A percentile compares a stretch with the other conserved stretches of the same genome.
Conservation (phyloP, 1,284 basidiomycete genomes). For the Athelia sp. region DNA sequence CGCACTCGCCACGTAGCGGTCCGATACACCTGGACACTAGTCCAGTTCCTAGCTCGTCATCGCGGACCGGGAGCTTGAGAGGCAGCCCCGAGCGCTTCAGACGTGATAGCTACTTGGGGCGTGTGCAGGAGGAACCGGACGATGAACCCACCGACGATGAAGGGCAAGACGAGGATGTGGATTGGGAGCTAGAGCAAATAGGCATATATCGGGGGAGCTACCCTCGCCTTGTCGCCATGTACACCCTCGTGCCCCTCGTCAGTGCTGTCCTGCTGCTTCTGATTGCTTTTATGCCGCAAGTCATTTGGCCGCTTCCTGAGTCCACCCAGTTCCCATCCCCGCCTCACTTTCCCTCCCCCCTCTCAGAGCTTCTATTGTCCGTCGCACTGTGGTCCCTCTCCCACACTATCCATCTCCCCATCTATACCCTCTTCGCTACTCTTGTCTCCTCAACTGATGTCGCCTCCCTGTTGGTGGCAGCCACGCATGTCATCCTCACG, state of each 20-base stretch:
- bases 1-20: too few relatives aligned
- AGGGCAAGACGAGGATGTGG: slow-evolving; percentile 32
- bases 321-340: slow-evolving; percentile 33
- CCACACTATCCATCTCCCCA: slow-evolving; percentile 48
- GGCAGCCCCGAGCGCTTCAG: neutral
- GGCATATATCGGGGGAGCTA: slow-evolving; percentile 67
- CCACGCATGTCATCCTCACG: slow-evolving; percentile 43
- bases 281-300: slow-evolving; percentile 41
- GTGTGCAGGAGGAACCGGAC: slow-evolving; percentile 45
- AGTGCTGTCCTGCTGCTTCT: slow-evolving; percentile 41
- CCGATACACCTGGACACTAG: too few relatives aligned
- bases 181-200: slow-evolving; percentile 51
- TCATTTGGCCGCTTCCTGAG: slow-evolving; percentile 29
- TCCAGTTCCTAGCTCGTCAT: too few relatives aligned
- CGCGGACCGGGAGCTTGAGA: too few relatives aligned
- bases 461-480: slow-evolving; percentile 42
- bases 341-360: slow-evolving; percentile 48
- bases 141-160: slow-evolving; percentile 18
- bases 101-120: slow-evolving; percentile 16
- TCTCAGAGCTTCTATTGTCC: slow-evolving; percentile 55
- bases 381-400: slow-evolving; percentile 56
- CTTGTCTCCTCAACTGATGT: slow-evolving; percentile 23
- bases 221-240: slow-evolving; percentile 40
- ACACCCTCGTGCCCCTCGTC: slow-evolving; percentile 52
- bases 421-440: slow-evolving; percentile 33